These are phyloP conservation scores for Cyberlindnera misumaiensis DNA, from an alignment of 805 yeast species.

Conservation along the genomic window DNA sequence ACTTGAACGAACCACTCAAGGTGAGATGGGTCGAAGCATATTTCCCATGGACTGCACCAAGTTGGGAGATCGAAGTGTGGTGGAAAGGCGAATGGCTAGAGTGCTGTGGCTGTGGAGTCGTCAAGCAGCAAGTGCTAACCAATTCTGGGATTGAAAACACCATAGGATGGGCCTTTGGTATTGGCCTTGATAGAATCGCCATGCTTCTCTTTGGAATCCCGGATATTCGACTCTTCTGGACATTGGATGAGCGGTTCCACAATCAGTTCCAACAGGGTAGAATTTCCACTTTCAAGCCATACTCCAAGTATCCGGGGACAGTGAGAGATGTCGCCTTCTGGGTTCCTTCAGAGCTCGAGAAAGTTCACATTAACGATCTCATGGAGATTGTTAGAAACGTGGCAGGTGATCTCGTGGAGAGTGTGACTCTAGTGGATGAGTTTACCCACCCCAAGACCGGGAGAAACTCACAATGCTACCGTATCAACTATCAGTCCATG, in stretches of 20 bases:
- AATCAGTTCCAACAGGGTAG: slow-evolving; percentile 61
- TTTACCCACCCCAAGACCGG: slow-evolving; percentile 82
- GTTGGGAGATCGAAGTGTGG: slow-evolving; percentile 98
- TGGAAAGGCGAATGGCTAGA: slow-evolving; percentile 99
- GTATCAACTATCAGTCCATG: slow-evolving; percentile 93
- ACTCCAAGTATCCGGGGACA: slow-evolving; percentile 86
- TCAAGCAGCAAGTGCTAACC: slow-evolving; percentile 65
- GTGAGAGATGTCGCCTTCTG: slow-evolving; percentile 88
- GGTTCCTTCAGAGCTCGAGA: slow-evolving; percentile 44
- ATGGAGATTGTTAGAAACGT: slow-evolving; percentile 85
- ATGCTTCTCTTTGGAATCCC: slow-evolving; percentile 95
- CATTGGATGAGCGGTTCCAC: slow-evolving; percentile 68
- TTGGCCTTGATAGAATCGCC: slow-evolving; percentile 92
- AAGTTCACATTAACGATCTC: slow-evolving; percentile 75
- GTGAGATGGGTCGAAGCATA: slow-evolving; percentile 93
- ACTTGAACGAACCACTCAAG: slow-evolving; percentile 65
- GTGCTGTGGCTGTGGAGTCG: slow-evolving; percentile 93
- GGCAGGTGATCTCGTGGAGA: slow-evolving; percentile 87
- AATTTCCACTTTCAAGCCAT: slow-evolving; percentile 74
- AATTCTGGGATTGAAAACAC: slow-evolving; percentile 64
- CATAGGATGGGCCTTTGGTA: slow-evolving; percentile 96
- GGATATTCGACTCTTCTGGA: slow-evolving; percentile 91
- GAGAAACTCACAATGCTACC: slow-evolving; percentile 72
- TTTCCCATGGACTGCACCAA: slow-evolving; percentile 98
- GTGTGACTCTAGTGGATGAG: slow-evolving; percentile 72